A percentile compares a stretch with the other conserved stretches of the same genome.
phyloP scores from a whole-genome alignment of 345 rosid species.

The Rhizophora mangle region DNA sequence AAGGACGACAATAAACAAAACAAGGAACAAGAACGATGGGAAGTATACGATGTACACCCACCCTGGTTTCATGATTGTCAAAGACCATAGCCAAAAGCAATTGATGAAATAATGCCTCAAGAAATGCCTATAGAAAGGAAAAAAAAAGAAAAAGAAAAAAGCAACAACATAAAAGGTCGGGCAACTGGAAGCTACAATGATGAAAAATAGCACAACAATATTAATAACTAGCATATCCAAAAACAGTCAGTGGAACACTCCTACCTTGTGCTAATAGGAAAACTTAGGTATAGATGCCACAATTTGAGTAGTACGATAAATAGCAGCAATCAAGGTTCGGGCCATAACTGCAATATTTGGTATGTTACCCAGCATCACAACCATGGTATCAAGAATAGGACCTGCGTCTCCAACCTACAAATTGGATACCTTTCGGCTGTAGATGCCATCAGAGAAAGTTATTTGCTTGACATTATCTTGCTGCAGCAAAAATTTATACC shows the following conservation, averaged over 20 bases:
- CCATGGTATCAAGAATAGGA: too few species aligned
- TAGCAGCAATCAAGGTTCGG: too few species aligned
- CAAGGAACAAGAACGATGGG: constrained; percentile 68
- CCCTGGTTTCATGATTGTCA: constrained; percentile 61
- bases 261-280: constrained; percentile 67
- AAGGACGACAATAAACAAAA: constrained; percentile 51
- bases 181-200: constrained; percentile 1
- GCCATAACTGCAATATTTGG: too few species aligned
- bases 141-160: not conserved
- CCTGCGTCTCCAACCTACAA: too few species aligned
- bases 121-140: constrained; percentile 50
- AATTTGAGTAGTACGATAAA: too few species aligned
- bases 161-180: not conserved
- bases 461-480: too few species aligned
- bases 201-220: not conserved
- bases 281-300: constrained; percentile 58
- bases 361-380: too few species aligned
- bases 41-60: constrained; percentile 66
- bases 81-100: constrained; percentile 62
- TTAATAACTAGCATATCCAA: not conserved
- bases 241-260: not conserved
- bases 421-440: too few species aligned
- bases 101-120: constrained; percentile 65
- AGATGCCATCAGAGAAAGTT: too few species aligned
- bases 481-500: too few species aligned